Conservation (phyloP, 2,329 filamentous ascomycete genomes). For the Penicillium concentricum region DNA sequence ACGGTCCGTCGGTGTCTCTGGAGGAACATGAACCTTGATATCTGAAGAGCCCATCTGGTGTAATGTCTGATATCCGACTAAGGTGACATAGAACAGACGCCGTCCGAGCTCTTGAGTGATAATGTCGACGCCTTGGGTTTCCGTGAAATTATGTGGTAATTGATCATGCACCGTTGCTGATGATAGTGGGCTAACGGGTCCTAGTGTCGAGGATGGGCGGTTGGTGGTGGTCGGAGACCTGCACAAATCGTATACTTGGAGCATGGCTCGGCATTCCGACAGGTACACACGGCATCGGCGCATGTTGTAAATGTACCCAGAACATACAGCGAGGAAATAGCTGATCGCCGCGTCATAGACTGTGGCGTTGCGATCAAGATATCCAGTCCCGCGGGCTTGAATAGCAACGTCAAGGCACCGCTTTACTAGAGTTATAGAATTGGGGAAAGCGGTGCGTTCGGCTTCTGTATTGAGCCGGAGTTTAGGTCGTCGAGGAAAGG, state of each 20-base stretch:
- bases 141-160: constrained; percentile 14
- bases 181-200: constrained; percentile 22
- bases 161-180: constrained; percentile 24
- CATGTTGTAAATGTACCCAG: constrained; percentile 42
- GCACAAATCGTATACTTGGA: constrained; percentile 42
- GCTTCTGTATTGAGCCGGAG: constrained; percentile 40
- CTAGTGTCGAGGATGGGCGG: constrained; percentile 11
- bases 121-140: constrained; percentile 28
- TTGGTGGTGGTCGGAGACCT: constrained; percentile 20
- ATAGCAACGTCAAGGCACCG: constrained; percentile 45
- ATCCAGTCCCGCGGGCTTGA: constrained; percentile 45
- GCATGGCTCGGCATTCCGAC: constrained; percentile 45
- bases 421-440: constrained; percentile 45
- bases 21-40: constrained; percentile 71
- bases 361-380: constrained; percentile 43
- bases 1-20: constrained; percentile 70
- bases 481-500: constrained; percentile 46
- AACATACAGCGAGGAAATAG: constrained; percentile 44
- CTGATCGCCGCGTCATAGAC: constrained; percentile 48
- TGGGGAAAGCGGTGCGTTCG: constrained; percentile 40
- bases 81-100: constrained; percentile 76
- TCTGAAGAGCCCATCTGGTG: constrained; percentile 72
- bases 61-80: constrained; percentile 74
- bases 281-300: constrained; percentile 43
- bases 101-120: constrained; percentile 52